Evolutionary conservation across 257 asterid genomes (phyloP), one percentile per base, ranked within the genome.

Genomic region (Solanum medicagineum): DNA sequence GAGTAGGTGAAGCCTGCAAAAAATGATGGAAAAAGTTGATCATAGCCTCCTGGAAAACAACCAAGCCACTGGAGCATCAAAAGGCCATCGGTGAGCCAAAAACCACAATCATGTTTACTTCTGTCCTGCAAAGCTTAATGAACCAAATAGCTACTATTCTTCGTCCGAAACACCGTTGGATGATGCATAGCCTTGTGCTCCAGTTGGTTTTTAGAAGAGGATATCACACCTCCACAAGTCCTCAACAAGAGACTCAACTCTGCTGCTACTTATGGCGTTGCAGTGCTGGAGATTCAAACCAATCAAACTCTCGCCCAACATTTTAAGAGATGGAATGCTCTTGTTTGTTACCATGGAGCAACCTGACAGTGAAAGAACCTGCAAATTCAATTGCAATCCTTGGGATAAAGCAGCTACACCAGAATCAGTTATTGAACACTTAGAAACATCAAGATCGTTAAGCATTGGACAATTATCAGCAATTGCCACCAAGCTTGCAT

Each of bases 221-320:
- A 97, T 91, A 87, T 97, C 98, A 75, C 99, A 97, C 85, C 94
- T 91, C 96, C 97, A 93, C 80, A 95, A 85, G 87, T 87, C 91
- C 89, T 90, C 97, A 0, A 93, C 90, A 55, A 97, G 97, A 79
- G 84, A 70, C 86, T 92, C 94, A n/a, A 95, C 74, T 14, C 62
- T 62, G 56, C 90, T 89, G 94, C 91, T 84, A 88, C 93, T 90
- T 5, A 97, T 91, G 80, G 91, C 88, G 19, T 85, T 87, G 93
- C 98, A 97, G 84, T 90, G 94, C 85, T 89, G 97, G 86, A 95
- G 90, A 89, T 95, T 97, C 84, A 97, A 83, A 4, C 97, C 98
- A 20, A 91, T 77, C 19, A 97, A 89, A 8, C 90, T 92, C 88
- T 86, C 87, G 24, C 98, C 98, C 70, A 97, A 74, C 53, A 81